phyloP scores from a whole-genome alignment of 208 protist genomes.

The Leptomonas seymouri region DNA sequence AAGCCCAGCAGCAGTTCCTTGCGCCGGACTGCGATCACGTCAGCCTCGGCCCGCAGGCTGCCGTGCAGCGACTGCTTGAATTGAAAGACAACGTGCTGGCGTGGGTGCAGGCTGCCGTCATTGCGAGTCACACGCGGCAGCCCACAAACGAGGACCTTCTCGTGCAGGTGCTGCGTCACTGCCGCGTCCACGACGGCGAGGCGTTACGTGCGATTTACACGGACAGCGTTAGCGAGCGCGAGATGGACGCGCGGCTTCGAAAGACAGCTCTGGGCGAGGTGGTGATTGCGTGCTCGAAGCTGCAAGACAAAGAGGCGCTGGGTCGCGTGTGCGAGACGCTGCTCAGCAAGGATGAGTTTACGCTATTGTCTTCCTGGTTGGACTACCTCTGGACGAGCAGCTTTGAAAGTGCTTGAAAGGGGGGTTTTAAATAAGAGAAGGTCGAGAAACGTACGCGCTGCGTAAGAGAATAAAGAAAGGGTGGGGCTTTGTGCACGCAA shows the following conservation, averaged over 20 bases:
- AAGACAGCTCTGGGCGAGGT: slow-evolving; percentile 59
- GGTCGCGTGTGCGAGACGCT: slow-evolving; percentile 49
- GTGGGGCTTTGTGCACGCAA: no score
- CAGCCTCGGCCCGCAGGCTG: slow-evolving; percentile 53
- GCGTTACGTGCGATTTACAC: slow-evolving; percentile 32
- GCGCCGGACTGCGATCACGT: slow-evolving; percentile 35
- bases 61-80: slow-evolving; percentile 63
- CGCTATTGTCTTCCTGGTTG: slow-evolving; percentile 58
- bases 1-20: slow-evolving; percentile 55
- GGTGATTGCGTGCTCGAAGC: slow-evolving; percentile 29
- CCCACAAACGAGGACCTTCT: slow-evolving; percentile 58
- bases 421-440: no score
- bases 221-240: slow-evolving; percentile 67
- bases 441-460: no score
- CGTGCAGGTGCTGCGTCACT: slow-evolving; percentile 69
- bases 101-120: slow-evolving; percentile 64
- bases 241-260: slow-evolving; percentile 45
- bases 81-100: slow-evolving; percentile 45
- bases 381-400: slow-evolving; percentile 35
- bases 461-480: no score
- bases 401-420: slow-evolving; percentile 6
- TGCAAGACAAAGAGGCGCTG: slow-evolving; percentile 39
- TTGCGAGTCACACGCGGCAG: slow-evolving; percentile 42
- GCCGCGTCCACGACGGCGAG: slow-evolving; percentile 56
- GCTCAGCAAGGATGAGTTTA: slow-evolving; percentile 51